phyloP scores from a whole-genome alignment of 768 basidiomycete species.

The Rhizopogon roseolus region DNA sequence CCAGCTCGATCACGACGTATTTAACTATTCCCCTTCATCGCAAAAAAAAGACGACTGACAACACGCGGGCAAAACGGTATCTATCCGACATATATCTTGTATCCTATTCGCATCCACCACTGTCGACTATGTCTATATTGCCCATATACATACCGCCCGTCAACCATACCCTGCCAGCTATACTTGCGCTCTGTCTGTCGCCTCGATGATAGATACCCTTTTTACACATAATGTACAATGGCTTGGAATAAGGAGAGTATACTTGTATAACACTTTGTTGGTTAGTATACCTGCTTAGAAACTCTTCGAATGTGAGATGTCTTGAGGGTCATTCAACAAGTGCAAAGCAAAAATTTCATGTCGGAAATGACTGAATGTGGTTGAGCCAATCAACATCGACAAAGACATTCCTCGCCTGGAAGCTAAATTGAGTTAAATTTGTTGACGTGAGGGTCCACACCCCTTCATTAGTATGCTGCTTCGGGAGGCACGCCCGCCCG shows the following conservation, averaged over 20 bases:
- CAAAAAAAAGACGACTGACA: slow-evolving; percentile 19
- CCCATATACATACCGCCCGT: slow-evolving; percentile 22
- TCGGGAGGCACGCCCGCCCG: neutral
- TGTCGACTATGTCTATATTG: slow-evolving; percentile 26
- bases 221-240: slow-evolving; percentile 21
- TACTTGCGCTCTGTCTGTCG: slow-evolving; percentile 14
- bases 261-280: slow-evolving; percentile 20
- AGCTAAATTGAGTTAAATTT: slow-evolving; percentile 1
- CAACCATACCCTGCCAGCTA: slow-evolving; percentile 7
- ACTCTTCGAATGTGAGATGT: neutral
- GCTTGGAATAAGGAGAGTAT: slow-evolving; percentile 30
- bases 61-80: slow-evolving; percentile 14
- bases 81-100: slow-evolving; percentile 21
- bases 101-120: slow-evolving; percentile 16
- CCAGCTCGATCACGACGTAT: slow-evolving; percentile 21
- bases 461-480: slow-evolving; percentile 1
- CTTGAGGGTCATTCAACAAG: too few relatives aligned
- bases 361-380: neutral
- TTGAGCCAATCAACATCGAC: too few relatives aligned
- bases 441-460: neutral
- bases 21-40: slow-evolving; percentile 17
- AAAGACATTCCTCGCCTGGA: neutral
- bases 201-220: slow-evolving; percentile 30
- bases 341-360: too few relatives aligned
- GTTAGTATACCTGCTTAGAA: slow-evolving; percentile 25